Base-by-base conservation (phyloP, 371 early-diverging fungal genomes). In the Actinomortierella wolfii region DNA sequence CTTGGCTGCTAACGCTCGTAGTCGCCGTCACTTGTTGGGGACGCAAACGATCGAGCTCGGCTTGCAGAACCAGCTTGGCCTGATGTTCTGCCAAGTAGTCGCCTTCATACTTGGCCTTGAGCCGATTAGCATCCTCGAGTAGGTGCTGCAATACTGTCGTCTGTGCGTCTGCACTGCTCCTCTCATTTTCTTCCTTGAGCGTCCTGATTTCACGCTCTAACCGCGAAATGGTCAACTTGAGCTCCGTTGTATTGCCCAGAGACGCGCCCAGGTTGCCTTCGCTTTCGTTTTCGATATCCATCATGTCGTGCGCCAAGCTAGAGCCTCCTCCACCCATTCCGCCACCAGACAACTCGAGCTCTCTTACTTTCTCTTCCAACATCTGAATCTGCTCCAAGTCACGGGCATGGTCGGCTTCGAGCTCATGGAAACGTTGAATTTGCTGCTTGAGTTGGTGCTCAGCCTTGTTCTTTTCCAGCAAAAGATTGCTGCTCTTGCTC, bases 321-420 rank as follows among this genome's bases (percentile, higher is more conserved):
- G 69, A 47, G 34, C 65, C 62, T 6, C 51, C 64, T 0, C 64
- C 64, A 48, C 18, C 29, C 20, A 13, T 34, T 50, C 62, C 59
- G 28, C 67, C 79, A 75, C 82, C 87, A 40, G 83, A 82, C 11
- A 94, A 81, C 66, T 97, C 95, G 40, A 91, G 77, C 71, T 97
- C 94, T 48, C 87, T 86, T 24, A 95, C 77, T 34, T 85, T 79
- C 39, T 94, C 95, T 70, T 96, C 94, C 45, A 96, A 74, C 0
- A 82, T 54, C 51, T 84, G 83, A 48, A 94, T 92, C 42, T 86
- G 86, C 28, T 96, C 96, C 24, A 80, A 66, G 68, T 92, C 92
- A 43, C 84, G 77, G 44, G 76, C 73, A 53, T 83, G 70, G 47
- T 91, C 91, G 17, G 80, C 78, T 52, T 93, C 93, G 47, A 89